Evolutionary conservation across 2,329 filamentous ascomycete genomes (phyloP).

Genomic region (Fusarium pseudocircinatum): DNA sequence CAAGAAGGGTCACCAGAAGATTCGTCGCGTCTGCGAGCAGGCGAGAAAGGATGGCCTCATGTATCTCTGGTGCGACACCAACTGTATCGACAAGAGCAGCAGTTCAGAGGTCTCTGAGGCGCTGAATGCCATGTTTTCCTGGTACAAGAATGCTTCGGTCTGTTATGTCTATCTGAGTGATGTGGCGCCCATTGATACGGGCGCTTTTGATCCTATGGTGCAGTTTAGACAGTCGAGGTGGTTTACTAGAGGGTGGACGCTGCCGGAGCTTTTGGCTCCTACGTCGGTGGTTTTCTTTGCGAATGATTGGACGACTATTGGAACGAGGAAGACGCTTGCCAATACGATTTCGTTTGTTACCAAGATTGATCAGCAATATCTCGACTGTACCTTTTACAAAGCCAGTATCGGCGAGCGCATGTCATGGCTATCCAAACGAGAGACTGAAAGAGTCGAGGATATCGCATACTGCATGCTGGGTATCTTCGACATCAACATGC

Average conservation of each 20-base stretch:
- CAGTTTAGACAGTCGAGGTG: constrained; percentile 12
- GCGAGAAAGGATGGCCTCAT: constrained; percentile 21
- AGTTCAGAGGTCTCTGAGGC: constrained; percentile 24
- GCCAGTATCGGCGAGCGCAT: constrained; percentile 19
- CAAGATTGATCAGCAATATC: constrained; percentile 23
- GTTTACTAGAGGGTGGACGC: constrained; percentile 20
- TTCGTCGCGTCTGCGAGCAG: constrained; percentile 18
- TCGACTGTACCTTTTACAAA: constrained; percentile 21
- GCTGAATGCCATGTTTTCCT: constrained; percentile 17
- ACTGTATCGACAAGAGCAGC: constrained; percentile 30
- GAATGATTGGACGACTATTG: constrained; percentile 16
- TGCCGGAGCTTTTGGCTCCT: constrained; percentile 18
- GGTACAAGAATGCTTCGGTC: constrained; percentile 21
- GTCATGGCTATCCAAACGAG: constrained; percentile 14
- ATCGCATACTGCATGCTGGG: constrained; percentile 24
- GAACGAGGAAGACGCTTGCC: constrained; percentile 10
- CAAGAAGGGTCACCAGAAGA: constrained; percentile 22
- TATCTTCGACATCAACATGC: constrained; percentile 27
- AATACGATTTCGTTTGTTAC: constrained; percentile 18
- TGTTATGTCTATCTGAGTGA: constrained; percentile 11
- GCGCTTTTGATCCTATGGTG: constrained; percentile 13
- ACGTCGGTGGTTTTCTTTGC: constrained; percentile 19
- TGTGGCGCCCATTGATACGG: not conserved
- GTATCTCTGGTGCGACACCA: constrained; percentile 27
- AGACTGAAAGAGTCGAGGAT: constrained; percentile 9